phyloP scores from a whole-genome alignment of 1,284 basidiomycete species.

The Prillingera fragicola region DNA sequence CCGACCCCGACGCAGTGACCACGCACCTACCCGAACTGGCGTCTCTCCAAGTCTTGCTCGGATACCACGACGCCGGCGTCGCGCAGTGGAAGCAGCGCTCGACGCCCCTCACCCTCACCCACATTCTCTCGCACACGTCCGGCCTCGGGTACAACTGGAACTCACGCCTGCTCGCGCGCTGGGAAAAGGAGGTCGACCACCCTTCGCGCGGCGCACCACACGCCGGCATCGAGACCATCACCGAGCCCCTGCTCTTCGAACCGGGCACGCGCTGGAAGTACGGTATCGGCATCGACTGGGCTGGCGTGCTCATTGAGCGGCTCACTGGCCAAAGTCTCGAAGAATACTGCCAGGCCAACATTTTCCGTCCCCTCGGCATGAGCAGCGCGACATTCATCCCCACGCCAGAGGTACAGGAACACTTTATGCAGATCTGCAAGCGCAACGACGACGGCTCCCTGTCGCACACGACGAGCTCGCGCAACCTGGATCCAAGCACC shows the following conservation, averaged over 20 bases:
- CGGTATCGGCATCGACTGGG: conserved; percentile 13
- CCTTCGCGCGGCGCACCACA: conserved; percentile 8
- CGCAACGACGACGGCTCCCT: not conserved
- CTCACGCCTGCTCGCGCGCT: conserved; percentile 3
- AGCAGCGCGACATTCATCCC: conserved; percentile 30
- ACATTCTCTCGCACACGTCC: conserved; percentile 34
- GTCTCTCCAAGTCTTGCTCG: conserved; percentile 25
- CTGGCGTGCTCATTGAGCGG: conserved; percentile 18
- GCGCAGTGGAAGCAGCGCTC: conserved; percentile 22
- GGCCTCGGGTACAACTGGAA: conserved; percentile 6
- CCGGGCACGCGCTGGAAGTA: conserved; percentile 19
- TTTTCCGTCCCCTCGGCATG: conserved; percentile 36
- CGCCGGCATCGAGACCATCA: conserved; percentile 10
- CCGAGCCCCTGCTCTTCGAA: conserved; percentile 20
- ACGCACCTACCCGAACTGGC: conserved; percentile 32
- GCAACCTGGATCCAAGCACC: conserved; percentile 1
- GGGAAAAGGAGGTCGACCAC: conserved; percentile 1
- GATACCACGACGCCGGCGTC: conserved; percentile 26
- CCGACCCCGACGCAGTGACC: conserved; percentile 24
- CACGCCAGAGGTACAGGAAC: conserved; percentile 15
- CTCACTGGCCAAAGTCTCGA: conserved; percentile 6
- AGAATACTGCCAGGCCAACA: conserved; percentile 25
- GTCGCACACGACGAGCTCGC: not conserved
- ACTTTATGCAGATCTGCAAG: conserved; percentile 8
- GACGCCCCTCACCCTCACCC: conserved; percentile 32